Percentiles rank a stretch among this genome's conserved stretches.
Evolutionary conservation across 2,329 filamentous ascomycete genomes (phyloP).

Genomic region (Pseudogymnoascus sp.): DNA sequence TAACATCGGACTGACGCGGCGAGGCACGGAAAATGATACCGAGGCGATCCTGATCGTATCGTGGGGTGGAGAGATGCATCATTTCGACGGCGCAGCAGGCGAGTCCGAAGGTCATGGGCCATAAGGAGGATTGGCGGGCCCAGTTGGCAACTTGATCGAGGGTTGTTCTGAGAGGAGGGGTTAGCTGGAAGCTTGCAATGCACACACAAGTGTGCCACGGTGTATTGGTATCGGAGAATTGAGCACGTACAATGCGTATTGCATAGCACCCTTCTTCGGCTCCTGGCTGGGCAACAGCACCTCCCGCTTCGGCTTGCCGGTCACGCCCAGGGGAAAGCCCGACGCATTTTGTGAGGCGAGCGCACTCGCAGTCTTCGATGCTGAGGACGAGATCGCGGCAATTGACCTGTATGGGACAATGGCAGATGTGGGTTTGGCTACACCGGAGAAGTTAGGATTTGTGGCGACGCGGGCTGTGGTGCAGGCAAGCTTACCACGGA

Average conservation of each 20-base stretch:
- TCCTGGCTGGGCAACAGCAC: slow-evolving; percentile 73
- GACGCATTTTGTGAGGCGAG: slow-evolving; percentile 46
- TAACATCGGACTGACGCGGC: slow-evolving; percentile 80
- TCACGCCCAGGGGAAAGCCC: slow-evolving; percentile 44
- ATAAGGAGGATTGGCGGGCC: slow-evolving; percentile 75
- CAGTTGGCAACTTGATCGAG: slow-evolving; percentile 77
- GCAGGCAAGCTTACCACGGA: slow-evolving; percentile 32
- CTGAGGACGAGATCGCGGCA: slow-evolving; percentile 58
- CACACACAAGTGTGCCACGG: not conserved
- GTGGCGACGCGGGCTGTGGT: slow-evolving; percentile 12
- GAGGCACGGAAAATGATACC: slow-evolving; percentile 89
- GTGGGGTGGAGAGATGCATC: slow-evolving; percentile 84
- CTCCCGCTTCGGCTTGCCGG: slow-evolving; percentile 51
- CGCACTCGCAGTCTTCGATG: slow-evolving; percentile 55
- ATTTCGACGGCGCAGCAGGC: slow-evolving; percentile 88
- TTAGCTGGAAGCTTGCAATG: slow-evolving; percentile 7
- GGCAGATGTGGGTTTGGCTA: slow-evolving; percentile 59
- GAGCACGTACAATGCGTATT: slow-evolving; percentile 74
- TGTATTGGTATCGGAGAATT: not conserved
- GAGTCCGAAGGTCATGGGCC: slow-evolving; percentile 83
- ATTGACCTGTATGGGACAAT: slow-evolving; percentile 58
- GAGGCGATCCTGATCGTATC: slow-evolving; percentile 82
- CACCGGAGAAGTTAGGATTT: slow-evolving; percentile 23
- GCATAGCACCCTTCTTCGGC: slow-evolving; percentile 68
- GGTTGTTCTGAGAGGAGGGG: slow-evolving; percentile 50